phyloP scores from a whole-genome alignment of 2,329 filamentous ascomycete genomes.

The Beauveria brongniartii region DNA sequence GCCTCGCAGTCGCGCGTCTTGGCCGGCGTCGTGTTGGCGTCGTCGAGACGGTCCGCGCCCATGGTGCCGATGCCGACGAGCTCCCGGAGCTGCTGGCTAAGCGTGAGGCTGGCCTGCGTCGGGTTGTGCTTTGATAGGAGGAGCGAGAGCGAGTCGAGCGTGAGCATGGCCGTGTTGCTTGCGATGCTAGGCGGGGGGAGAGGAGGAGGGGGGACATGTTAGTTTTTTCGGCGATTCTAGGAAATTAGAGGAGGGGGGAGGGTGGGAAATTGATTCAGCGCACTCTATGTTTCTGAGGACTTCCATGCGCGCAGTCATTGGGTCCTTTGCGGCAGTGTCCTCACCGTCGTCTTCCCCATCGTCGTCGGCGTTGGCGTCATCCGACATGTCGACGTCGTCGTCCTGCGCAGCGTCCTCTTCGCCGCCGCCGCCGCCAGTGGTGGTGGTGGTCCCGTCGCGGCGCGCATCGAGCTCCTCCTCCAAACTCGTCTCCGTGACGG shows the following conservation, averaged over 20 bases:
- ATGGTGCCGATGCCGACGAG: conserved; percentile 67
- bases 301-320: conserved; percentile 45
- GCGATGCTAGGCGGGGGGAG: conserved; percentile 21
- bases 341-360: conserved; percentile 37
- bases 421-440: conserved; percentile 25
- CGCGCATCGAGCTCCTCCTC: conserved; percentile 55
- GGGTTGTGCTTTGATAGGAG: conserved; percentile 76
- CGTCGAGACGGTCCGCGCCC: conserved; percentile 56
- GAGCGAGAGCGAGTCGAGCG: conserved; percentile 76
- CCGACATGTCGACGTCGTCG: conserved; percentile 36
- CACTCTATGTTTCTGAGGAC: conserved; percentile 52
- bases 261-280: not conserved
- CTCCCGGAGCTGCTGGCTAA: conserved; percentile 63
- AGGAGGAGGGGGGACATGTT: not conserved
- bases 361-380: conserved; percentile 37
- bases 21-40: conserved; percentile 49
- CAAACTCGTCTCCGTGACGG: conserved; percentile 66
- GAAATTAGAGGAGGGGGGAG: no score
- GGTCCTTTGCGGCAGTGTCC: conserved; percentile 36
- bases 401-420: conserved; percentile 37
- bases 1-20: conserved; percentile 48
- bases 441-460: conserved; percentile 12
- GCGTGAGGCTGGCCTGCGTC: conserved; percentile 57
- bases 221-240: not conserved
- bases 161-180: conserved; percentile 54